Base-by-base conservation (phyloP, 805 yeast species). In the Cyberlindnera suaveolens region DNA sequence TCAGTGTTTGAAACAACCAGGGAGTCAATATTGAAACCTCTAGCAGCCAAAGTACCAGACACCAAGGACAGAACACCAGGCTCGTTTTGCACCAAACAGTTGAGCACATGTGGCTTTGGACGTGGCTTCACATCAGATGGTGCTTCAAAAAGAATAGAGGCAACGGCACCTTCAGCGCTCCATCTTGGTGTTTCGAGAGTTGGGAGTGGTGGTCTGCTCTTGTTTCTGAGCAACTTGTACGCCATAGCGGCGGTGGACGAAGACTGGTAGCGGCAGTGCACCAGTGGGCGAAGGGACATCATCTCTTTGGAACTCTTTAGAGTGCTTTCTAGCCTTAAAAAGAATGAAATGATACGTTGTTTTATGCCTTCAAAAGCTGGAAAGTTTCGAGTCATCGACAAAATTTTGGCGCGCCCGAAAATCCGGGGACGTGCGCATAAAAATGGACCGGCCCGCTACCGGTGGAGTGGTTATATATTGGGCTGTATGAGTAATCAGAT, bases 21-120 rank as follows among this genome's bases (percentile, higher is more conserved):
- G 10, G 98, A 91, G 65, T 93, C 99, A 60, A 93, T 93, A 71
- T 93, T 93, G 79, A 93, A 93, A 15, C 99, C 99, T 65, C 99
- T 78, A 33, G 97, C 98, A 32, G 99, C 99, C 53, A 93, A 75
- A 42, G 96, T 89, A 43, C 97, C 96, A 6, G 97, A 85, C 35
- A 93, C 86, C 43, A 91, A 78, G 31, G 96, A 83, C 57, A 93
- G 72, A 37, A 93, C 99, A 74, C 99, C 99, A 7, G 99, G 98
- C 68, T 93, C 99, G 66, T 93, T 91, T 68, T 93, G 98, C 15
- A 93, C 99, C 61, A 93, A 75, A 70, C 99, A 93, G 75, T 91
- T 93, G 63, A 93, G 74, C 36, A 93, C 95, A 57, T 93, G 99
- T 58, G 85, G 85, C 53, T 84, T 82, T 54, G 75, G 72, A 34